These are phyloP conservation scores for Chlorociboria aeruginascens DNA, from an alignment of 495 filamentous ascomycete species.

Conservation along the genomic window DNA sequence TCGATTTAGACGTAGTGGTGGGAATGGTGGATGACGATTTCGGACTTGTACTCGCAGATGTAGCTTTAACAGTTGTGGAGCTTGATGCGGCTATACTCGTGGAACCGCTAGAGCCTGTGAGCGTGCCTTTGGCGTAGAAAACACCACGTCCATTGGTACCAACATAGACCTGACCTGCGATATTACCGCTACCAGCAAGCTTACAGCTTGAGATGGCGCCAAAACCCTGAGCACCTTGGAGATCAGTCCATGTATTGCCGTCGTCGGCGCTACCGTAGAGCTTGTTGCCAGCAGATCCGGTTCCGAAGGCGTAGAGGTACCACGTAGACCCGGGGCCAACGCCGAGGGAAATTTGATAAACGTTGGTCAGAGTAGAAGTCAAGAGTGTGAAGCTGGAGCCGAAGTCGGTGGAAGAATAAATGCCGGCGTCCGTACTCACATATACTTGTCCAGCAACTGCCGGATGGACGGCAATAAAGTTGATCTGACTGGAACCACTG, in stretches of 20 bases:
- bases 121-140: constrained; percentile 27
- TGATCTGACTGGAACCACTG: constrained; percentile 25
- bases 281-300: not conserved
- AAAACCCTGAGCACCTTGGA: constrained; percentile 39
- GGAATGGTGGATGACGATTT: constrained; percentile 2
- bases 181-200: not conserved
- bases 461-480: constrained; percentile 37
- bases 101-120: not conserved
- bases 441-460: constrained; percentile 37
- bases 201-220: constrained; percentile 27
- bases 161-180: constrained; percentile 37
- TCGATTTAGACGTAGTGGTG: not conserved
- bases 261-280: constrained; percentile 39
- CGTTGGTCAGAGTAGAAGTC: not conserved
- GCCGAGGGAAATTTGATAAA: constrained; percentile 5
- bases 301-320: constrained; percentile 12
- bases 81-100: constrained; percentile 2
- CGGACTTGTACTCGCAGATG: not conserved
- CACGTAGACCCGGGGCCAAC: not conserved
- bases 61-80: not conserved
- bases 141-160: constrained; percentile 49
- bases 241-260: constrained; percentile 40
- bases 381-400: constrained; percentile 33
- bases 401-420: constrained; percentile 39
- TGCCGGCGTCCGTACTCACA: constrained; percentile 37